Percentiles rank a stretch among this genome's conserved stretches.
Evolutionary conservation across 176 grass and related monocot species (phyloP).

Genomic region (Ananas comosus): DNA sequence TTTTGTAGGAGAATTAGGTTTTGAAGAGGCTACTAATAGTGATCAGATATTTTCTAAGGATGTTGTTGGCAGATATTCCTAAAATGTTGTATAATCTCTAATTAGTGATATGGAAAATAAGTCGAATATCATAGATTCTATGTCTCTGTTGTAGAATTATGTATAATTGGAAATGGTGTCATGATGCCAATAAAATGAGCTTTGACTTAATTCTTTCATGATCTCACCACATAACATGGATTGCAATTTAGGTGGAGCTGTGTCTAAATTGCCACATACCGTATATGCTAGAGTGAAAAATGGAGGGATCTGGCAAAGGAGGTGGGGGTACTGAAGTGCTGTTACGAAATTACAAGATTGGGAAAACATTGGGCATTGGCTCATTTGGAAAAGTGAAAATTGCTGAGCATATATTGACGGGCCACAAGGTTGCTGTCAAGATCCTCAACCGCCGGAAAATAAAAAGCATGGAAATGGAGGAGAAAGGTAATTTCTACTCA

Average conservation of each 20-base stretch:
- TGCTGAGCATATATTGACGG: conserved; percentile 43
- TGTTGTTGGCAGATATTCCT: too few species aligned
- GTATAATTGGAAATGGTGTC: too few species aligned
- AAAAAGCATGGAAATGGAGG: conserved; percentile 52
- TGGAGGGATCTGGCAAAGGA: conserved; percentile 35
- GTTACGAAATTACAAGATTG: conserved; percentile 40
- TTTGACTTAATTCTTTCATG: not conserved
- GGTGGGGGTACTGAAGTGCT: conserved; percentile 20
- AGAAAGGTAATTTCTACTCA: conserved; percentile 29
- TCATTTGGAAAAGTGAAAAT: conserved; percentile 59
- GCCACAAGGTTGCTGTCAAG: conserved; percentile 52
- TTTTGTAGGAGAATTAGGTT: too few species aligned
- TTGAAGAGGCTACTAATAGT: too few species aligned
- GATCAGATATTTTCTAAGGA: too few species aligned
- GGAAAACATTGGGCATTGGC: conserved; percentile 48
- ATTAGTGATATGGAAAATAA: too few species aligned
- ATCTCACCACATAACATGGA: not conserved
- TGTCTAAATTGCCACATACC: not conserved
- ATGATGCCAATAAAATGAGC: not conserved
- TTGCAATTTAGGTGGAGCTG: too few species aligned
- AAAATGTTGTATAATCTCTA: too few species aligned
- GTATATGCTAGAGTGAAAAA: conserved; percentile 14
- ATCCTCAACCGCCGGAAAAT: conserved; percentile 55
- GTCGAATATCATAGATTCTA: too few species aligned
- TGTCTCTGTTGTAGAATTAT: too few species aligned